These are phyloP conservation scores for Suillus hirtellus DNA, from an alignment of 768 basidiomycete species.

Conservation along the genomic window DNA sequence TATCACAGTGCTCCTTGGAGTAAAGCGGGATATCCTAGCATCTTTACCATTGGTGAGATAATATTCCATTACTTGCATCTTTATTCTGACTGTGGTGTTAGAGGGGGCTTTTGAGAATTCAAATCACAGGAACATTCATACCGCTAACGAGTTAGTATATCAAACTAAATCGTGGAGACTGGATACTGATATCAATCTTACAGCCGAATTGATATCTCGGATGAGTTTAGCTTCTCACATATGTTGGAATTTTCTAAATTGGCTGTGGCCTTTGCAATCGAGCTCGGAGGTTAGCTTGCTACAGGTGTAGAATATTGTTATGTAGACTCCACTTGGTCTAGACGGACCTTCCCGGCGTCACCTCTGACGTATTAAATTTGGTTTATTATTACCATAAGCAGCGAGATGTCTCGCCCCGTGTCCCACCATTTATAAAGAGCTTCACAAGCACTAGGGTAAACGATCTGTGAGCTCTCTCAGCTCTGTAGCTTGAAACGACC, in stretches of 20 bases:
- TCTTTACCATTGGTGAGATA: slow-evolving; percentile 68
- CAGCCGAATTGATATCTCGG: slow-evolving; percentile 81
- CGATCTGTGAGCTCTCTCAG: not conserved
- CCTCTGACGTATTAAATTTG: slow-evolving; percentile 1
- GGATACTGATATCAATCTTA: slow-evolving; percentile 21
- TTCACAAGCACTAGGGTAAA: not conserved
- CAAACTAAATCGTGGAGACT: slow-evolving; percentile 42
- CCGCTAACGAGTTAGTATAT: slow-evolving; percentile 69
- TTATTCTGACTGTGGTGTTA: slow-evolving; percentile 15
- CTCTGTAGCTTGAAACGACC: not conserved
- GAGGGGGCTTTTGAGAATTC: slow-evolving; percentile 75
- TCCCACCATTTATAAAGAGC: slow-evolving; percentile 5
- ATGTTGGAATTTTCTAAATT: slow-evolving; percentile 90
- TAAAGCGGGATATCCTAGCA: slow-evolving; percentile 82
- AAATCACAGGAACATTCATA: slow-evolving; percentile 78
- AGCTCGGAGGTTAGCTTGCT: slow-evolving; percentile 46
- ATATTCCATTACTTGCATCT: not conserved
- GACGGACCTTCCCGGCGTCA: not conserved
- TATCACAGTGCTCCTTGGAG: slow-evolving; percentile 68
- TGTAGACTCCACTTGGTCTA: not conserved
- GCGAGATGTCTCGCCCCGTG: not conserved
- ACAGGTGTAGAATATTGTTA: not conserved
- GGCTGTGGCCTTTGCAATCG: slow-evolving; percentile 76
- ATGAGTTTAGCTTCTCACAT: slow-evolving; percentile 88
- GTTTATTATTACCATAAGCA: not conserved